These are phyloP conservation scores for Fusarium kyushuense DNA, from an alignment of 2,329 filamentous ascomycete genomes.

Conservation along the genomic window DNA sequence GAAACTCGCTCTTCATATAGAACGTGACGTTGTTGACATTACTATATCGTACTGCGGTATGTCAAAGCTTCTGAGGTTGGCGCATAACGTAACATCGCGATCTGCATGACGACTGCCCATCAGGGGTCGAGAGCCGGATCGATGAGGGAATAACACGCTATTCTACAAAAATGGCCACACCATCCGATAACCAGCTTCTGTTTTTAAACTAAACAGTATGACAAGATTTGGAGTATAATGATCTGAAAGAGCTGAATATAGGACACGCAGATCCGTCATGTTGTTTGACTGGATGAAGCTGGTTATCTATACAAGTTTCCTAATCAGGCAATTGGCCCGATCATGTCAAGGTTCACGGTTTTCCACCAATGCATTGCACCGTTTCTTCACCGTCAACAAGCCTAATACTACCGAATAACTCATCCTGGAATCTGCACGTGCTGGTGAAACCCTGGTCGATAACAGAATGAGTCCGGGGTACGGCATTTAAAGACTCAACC, in stretches of 20 bases:
- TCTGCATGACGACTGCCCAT: conserved; percentile 23
- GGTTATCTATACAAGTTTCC: not conserved
- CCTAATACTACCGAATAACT: conserved; percentile 27
- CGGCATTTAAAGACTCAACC: not conserved
- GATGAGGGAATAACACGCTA: not conserved
- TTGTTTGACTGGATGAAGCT: conserved; percentile 10
- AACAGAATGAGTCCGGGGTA: not conserved
- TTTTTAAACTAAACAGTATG: not conserved
- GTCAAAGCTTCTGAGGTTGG: conserved; percentile 2
- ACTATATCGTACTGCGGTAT: not conserved
- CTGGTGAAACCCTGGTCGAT: not conserved
- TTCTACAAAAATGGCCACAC: not conserved
- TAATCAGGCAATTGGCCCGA: conserved; percentile 18
- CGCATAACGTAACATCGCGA: conserved; percentile 19
- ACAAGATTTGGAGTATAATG: not conserved
- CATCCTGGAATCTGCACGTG: conserved; percentile 21
- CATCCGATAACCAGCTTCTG: conserved; percentile 13
- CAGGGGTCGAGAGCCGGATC: conserved; percentile 8
- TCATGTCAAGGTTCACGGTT: conserved; percentile 15
- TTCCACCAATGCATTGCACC: conserved; percentile 22
- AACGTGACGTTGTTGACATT: not conserved
- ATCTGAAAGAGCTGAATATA: not conserved
- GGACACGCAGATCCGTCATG: conserved; percentile 8
- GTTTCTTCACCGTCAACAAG: not conserved
- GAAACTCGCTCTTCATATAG: not conserved